Base-by-base conservation (phyloP, 495 filamentous ascomycete species). In the Hypoxylon perforatum region DNA sequence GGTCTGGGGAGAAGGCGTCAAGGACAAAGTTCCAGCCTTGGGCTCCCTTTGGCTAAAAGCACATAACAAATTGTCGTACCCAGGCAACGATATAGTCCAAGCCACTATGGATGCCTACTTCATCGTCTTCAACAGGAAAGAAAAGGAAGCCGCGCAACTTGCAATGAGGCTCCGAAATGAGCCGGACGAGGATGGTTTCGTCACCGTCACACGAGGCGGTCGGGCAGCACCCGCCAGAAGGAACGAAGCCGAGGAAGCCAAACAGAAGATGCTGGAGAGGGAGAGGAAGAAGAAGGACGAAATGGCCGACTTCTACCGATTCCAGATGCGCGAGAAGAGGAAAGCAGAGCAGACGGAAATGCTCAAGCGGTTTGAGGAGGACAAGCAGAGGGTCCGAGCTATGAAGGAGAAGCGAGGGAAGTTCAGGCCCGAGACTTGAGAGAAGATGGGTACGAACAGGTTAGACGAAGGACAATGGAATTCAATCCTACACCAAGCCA, bases 141-240 rank as follows among this genome's bases (percentile, higher is more conserved):
- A 96, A 72, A 85, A 87, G 48, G 87, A 88, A 45, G 86, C 87
- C 18, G 82, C 82, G 46, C 86, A 86, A 21, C 80, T 86, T 17
- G 87, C 86, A 30, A 86, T 88, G 63, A 82, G 83, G 57, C 78
- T 86, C 61, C 84, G 90, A 45, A 85, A 88, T 69, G 88, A 90
- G 69, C 92, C 95, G 9, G 95, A 99, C 74, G 93, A 92, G 72
- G 96, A 99, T 77, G 95, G 95, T 9, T 99, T 99, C 73, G 83
- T 97, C 18, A 97, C 92, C 28, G 96, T 99, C 25, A 91, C 89
- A 3, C 84, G 90, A 57, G 94, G 93, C 3, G 87, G 89, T 45
- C 87, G 90, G 57, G 81, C 82, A 9, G 92, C 91, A 11, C 88
- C 91, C 8, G 92, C 91, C 15, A 81, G 86, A 45, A 85, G 88